phyloP scores from a whole-genome alignment of 2,329 filamentous ascomycete species.

The Fusarium nelsonii region DNA sequence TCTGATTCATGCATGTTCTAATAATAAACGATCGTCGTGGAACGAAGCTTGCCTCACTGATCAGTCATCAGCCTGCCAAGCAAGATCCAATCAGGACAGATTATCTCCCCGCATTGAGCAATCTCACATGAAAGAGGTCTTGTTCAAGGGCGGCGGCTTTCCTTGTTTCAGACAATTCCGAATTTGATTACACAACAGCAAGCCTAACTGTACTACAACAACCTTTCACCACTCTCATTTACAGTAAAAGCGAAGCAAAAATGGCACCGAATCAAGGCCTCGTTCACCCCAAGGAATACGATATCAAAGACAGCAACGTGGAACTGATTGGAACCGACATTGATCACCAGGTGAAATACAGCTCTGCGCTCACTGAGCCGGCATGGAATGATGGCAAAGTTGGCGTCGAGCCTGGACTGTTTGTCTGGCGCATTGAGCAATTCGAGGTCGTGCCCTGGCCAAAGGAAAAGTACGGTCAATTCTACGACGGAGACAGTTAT shows the following conservation, averaged over 20 bases:
- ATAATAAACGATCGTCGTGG: slow-evolving; percentile 25
- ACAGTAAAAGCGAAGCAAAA: slow-evolving; percentile 27
- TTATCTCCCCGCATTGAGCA: slow-evolving; percentile 38
- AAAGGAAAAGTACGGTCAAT: slow-evolving; percentile 66
- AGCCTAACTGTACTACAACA: neutral
- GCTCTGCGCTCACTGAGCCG: slow-evolving; percentile 73
- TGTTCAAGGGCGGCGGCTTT: slow-evolving; percentile 1
- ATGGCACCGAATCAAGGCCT: slow-evolving; percentile 74
- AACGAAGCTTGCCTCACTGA: slow-evolving; percentile 16
- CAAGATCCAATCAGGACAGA: slow-evolving; percentile 40
- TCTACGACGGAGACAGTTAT: slow-evolving; percentile 77
- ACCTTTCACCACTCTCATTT: neutral
- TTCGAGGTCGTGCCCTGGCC: slow-evolving; percentile 75
- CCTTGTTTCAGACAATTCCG: slow-evolving; percentile 19
- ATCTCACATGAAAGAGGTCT: slow-evolving; percentile 27
- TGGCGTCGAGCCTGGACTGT: slow-evolving; percentile 65
- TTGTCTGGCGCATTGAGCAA: slow-evolving; percentile 75
- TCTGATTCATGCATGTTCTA: slow-evolving; percentile 14
- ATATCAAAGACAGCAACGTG: slow-evolving; percentile 76
- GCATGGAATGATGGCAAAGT: slow-evolving; percentile 73
- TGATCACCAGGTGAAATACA: slow-evolving; percentile 76
- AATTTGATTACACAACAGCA: neutral
- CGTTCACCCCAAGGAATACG: slow-evolving; percentile 72
- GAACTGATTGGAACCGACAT: slow-evolving; percentile 73
- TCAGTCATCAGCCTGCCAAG: slow-evolving; percentile 37